A percentile compares a stretch with the other conserved stretches of the same genome.
Conservation (phyloP, 208 protist species). For the Leishmania tarentolae region DNA sequence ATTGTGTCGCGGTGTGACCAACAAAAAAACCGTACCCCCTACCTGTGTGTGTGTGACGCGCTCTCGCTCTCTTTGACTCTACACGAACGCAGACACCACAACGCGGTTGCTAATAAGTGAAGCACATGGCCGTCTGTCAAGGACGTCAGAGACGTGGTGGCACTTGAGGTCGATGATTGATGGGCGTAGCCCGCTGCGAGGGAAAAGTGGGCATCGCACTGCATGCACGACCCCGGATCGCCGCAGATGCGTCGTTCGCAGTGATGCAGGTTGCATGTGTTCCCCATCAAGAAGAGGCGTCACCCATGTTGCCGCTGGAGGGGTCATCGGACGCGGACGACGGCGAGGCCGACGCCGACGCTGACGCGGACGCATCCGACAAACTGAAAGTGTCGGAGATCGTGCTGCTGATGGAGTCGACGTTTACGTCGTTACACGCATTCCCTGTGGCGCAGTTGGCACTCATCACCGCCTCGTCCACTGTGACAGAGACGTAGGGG, state of each 20-base stretch:
- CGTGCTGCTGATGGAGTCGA: neutral
- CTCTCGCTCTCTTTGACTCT: no score
- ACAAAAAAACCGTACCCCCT: neutral
- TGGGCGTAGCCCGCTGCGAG: neutral
- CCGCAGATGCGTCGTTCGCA: neutral
- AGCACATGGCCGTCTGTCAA: neutral
- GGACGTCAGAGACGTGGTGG: neutral
- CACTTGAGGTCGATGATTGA: neutral
- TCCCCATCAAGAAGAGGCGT: neutral
- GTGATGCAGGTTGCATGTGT: neutral
- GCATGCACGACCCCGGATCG: neutral
- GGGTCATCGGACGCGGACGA: neutral
- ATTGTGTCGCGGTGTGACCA: neutral
- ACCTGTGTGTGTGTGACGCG: neutral
- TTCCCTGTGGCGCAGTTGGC: slow-evolving; percentile 1
- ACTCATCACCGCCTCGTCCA: neutral
- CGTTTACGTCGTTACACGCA: neutral
- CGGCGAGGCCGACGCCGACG: no score
- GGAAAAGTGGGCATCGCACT: neutral
- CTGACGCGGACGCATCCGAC: neutral
- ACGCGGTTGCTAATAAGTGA: neutral
- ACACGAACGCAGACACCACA: neutral
- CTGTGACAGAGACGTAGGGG: neutral
- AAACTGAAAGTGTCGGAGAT: neutral
- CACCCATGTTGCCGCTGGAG: neutral